Conservation (phyloP, 441 rosid genomes). For the Gossypium trilobum region DNA sequence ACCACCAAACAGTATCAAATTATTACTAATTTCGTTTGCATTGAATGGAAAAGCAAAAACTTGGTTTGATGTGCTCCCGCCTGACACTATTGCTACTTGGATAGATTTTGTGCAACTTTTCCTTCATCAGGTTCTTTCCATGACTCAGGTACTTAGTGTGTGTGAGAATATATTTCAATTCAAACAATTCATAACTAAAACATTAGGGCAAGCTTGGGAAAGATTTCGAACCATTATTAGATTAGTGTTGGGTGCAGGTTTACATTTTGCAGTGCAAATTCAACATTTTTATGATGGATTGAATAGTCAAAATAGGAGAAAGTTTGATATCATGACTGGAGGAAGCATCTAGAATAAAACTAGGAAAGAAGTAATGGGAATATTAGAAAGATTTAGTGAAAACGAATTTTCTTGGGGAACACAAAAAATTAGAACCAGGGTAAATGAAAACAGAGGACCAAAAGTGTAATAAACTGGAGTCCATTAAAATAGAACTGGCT, state of each 20-base stretch:
- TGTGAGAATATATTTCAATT: background rate
- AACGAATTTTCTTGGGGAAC: background rate
- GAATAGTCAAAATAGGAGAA: too few species aligned
- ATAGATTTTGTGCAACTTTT: background rate
- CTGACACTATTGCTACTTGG: background rate
- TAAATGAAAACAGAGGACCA: background rate
- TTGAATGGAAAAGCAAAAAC: background rate
- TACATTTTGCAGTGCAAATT: background rate
- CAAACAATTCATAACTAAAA: background rate
- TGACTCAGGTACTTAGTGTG: background rate
- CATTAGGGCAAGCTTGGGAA: background rate
- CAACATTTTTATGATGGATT: background rate
- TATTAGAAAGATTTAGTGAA: background rate
- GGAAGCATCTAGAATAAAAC: background rate
- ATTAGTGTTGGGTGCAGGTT: background rate
- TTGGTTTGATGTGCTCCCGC: background rate
- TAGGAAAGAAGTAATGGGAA: background rate
- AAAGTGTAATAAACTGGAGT: background rate
- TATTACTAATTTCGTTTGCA: background rate
- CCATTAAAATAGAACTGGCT: background rate
- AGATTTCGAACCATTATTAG: background rate
- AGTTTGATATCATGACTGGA: background rate
- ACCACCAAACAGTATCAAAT: background rate
- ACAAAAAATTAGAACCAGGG: background rate
- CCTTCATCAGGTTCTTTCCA: background rate